Conservation (phyloP, 805 yeast species). For the Cyberlindnera maritima region DNA sequence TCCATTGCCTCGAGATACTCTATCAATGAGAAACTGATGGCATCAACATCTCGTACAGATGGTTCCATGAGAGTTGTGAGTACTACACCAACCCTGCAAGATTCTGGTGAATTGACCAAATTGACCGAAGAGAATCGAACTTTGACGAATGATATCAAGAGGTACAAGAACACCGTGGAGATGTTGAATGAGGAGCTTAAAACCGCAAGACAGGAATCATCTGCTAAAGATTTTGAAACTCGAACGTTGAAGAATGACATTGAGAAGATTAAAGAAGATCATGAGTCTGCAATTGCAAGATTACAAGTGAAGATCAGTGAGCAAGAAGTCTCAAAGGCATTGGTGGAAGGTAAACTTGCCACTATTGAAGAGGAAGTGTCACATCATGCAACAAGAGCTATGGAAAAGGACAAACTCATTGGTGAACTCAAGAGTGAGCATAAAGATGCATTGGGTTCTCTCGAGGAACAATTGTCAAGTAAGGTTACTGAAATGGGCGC, state of each 20-base stretch:
- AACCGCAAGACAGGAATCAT: constrained; percentile 9
- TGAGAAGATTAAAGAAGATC: constrained; percentile 11
- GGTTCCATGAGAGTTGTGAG: neutral
- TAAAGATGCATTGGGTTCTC: neutral
- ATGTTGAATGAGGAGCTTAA: constrained; percentile 19
- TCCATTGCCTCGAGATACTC: constrained; percentile 15
- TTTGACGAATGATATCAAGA: constrained; percentile 11
- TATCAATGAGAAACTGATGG: constrained; percentile 8
- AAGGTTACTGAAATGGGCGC: constrained; percentile 5
- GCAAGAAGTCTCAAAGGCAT: constrained; percentile 15
- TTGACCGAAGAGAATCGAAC: constrained; percentile 15
- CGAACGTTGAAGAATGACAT: constrained; percentile 6
- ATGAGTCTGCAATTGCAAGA: constrained; percentile 4
- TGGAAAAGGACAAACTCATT: constrained; percentile 9
- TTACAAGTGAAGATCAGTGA: constrained; percentile 20
- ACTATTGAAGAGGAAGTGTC: constrained; percentile 7
- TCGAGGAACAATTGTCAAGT: constrained; percentile 3
- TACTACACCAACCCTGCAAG: constrained; percentile 1
- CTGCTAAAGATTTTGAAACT: constrained; percentile 18
- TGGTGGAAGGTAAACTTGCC: constrained; percentile 10
- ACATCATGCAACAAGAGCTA: constrained; percentile 3
- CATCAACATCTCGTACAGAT: constrained; percentile 6
- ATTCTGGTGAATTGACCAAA: constrained; percentile 9
- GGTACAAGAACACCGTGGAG: constrained; percentile 13
- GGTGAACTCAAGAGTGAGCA: constrained; percentile 4